phyloP scores from a whole-genome alignment of 73 alveolate species.

The Durusdinium trenchii region DNA sequence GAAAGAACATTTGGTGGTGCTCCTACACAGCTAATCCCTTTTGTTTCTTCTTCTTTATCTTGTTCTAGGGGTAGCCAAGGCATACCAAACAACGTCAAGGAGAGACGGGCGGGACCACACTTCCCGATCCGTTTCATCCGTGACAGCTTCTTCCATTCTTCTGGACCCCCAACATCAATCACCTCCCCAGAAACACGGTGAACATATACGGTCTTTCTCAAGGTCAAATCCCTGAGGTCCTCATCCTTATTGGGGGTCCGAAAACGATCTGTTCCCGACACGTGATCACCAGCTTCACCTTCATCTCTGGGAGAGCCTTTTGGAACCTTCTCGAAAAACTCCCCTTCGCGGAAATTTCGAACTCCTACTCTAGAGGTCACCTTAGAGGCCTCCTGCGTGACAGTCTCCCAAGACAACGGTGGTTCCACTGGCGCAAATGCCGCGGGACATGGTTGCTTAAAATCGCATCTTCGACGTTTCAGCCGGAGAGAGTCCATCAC shows the following conservation, averaged over 20 bases:
- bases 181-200: not conserved
- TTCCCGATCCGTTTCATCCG: not conserved
- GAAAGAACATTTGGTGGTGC: too few species aligned
- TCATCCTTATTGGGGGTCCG: not conserved
- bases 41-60: too few species aligned
- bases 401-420: too few species aligned
- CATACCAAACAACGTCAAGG: not conserved
- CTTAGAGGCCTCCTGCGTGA: not conserved
- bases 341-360: not conserved
- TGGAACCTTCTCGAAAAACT: not conserved
- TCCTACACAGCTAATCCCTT: too few species aligned
- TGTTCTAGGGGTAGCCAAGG: too few species aligned
- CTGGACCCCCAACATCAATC: not conserved
- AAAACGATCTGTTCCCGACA: constrained; percentile 10
- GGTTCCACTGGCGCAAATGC: not conserved
- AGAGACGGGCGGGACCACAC: too few species aligned
- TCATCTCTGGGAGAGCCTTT: not conserved
- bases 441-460: not conserved
- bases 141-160: not conserved
- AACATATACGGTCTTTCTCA: not conserved
- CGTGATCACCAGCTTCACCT: not conserved
- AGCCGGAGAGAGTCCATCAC: not conserved
- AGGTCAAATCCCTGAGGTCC: not conserved
- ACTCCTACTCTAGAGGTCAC: not conserved
- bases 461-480: not conserved